These are phyloP conservation scores for Penicillium ucsense DNA, from an alignment of 495 filamentous ascomycete genomes.

Conservation along the genomic window DNA sequence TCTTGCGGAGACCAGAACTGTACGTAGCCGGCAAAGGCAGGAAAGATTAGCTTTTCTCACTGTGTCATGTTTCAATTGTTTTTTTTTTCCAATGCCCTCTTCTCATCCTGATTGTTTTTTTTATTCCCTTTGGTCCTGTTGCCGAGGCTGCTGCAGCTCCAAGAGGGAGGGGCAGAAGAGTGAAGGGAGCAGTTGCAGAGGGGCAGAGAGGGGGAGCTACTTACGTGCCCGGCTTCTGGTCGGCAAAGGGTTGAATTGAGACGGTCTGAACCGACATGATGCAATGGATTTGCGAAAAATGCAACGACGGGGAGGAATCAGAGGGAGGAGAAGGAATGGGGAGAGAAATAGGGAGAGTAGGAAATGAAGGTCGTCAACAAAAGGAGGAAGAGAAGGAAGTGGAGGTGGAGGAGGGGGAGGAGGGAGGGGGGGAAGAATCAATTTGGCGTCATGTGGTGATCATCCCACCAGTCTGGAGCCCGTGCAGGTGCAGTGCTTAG, in stretches of 20 bases:
- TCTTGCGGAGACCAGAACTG: constrained; percentile 96
- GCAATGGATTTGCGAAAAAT: constrained; percentile 4
- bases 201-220: constrained; percentile 26
- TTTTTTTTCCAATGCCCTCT: too few species aligned
- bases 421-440: constrained; percentile 8
- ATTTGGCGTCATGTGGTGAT: constrained; percentile 23
- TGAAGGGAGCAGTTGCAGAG: constrained; percentile 12
- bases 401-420: constrained; percentile 14
- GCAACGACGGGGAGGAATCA: constrained; percentile 3
- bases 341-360: constrained; percentile 15
- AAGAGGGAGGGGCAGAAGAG: constrained; percentile 21
- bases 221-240: constrained; percentile 99
- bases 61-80: too few species aligned
- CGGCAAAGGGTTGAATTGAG: constrained; percentile 67
- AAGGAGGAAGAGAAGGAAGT: constrained; percentile 9
- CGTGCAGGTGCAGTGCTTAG: too few species aligned
- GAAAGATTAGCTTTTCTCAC: neutral
- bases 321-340: too few species aligned
- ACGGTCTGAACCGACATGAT: constrained; percentile 69
- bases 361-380: constrained; percentile 19
- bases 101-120: too few species aligned
- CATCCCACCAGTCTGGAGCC: constrained; percentile 8
- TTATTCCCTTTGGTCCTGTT: too few species aligned
- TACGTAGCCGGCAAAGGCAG: constrained; percentile 16
- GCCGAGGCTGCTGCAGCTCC: neutral